Base-by-base conservation (phyloP, 2,329 filamentous ascomycete genomes). In the Microascus cirrosus region DNA sequence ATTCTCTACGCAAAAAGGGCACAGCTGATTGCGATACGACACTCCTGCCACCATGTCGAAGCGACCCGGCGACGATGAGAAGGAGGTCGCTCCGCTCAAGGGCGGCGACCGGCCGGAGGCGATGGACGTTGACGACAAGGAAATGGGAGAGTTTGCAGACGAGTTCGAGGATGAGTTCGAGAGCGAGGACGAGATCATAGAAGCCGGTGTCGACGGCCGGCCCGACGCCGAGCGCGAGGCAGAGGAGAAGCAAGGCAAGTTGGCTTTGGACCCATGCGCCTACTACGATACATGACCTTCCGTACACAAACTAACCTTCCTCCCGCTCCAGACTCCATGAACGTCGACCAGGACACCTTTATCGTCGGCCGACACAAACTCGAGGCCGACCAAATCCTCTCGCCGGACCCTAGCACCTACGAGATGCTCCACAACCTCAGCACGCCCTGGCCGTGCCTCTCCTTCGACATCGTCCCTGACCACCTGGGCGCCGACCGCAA, bases 401-500 rank as follows among this genome's bases (percentile, higher is more conserved):
- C 91, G 3, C 93, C 94, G 15, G 94, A 99, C 73, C 80, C 89
- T 60, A 90, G 89, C n/a, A 93, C 93, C 6, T 99, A 99, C 76
- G 88, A 96, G 70, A 95, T 99, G 91, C 84, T 99, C 60, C 94
- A 99, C 77, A 90, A 85, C 61, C 82, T 99, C 62, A 94, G 88
- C 71, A 92, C 92, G 8, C 91, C 91, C 1, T 99, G 94, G 94
- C 94, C 94, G 2, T 99, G 94, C 70, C 81, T 99, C 18, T 97
- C 93, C 1, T 96, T 96, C 73, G 94, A 97, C 70, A 87, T 99
- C 60, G 74, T 99, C 61, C 86, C 81, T 65, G 94, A 99, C 73
- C 79, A 80, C 56, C 81, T 99, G 20, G 94, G 94, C 63, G 87
- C 96, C 69, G 85, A 90, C 71, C 87, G 94, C 68, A 95, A 87